Evolutionary conservation across 306 rosid genomes (phyloP).

Genomic region (Echinosophora koreensis): DNA sequence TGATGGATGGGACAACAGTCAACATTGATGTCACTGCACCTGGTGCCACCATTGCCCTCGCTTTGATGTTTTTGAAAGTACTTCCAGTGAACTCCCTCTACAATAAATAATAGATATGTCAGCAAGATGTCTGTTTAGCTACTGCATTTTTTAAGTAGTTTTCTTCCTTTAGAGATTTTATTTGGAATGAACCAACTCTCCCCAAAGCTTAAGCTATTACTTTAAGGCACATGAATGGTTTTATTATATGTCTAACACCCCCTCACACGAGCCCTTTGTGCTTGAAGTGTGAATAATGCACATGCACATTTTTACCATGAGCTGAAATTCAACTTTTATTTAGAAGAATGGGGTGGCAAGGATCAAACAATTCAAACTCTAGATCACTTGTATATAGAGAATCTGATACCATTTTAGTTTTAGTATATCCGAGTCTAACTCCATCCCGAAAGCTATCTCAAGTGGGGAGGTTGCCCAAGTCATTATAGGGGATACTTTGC

Average conservation of each 20-base stretch:
- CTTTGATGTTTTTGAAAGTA: constrained; percentile 95
- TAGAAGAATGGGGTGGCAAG: background rate
- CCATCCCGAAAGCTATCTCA: background rate
- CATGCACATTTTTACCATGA: background rate
- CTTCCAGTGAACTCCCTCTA: constrained; percentile 38
- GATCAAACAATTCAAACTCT: background rate
- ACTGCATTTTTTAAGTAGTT: constrained; percentile 39
- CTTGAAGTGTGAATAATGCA: background rate
- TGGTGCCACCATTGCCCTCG: constrained; percentile 92
- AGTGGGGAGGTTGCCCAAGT: background rate
- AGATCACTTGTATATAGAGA: background rate
- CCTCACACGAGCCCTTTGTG: background rate
- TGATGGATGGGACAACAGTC: constrained; percentile 88
- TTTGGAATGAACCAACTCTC: background rate
- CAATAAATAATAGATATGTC: constrained; percentile 44
- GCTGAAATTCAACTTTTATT: background rate
- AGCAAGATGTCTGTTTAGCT: constrained; percentile 33
- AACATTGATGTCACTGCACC: constrained; percentile 96
- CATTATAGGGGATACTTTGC: background rate
- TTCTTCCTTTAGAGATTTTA: constrained; percentile 32
- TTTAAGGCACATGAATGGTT: background rate
- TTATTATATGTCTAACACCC: background rate
- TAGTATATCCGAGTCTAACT: background rate
- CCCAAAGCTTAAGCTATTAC: background rate
- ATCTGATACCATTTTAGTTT: too few relatives aligned